Base-by-base conservation (phyloP, 495 filamentous ascomycete genomes). In the Penicillium coprophilum region DNA sequence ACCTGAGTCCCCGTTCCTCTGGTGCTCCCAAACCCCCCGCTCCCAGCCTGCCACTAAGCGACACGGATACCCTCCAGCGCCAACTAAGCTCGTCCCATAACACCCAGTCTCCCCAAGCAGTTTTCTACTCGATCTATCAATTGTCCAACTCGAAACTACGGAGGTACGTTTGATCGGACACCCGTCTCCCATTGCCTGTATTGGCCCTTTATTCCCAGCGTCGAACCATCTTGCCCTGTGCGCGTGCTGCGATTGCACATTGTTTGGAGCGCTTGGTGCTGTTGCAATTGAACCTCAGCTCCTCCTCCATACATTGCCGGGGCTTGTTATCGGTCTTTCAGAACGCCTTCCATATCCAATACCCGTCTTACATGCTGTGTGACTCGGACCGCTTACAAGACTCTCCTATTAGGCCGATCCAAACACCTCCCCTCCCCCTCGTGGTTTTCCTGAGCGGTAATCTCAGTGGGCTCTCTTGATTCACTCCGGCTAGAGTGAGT, bases 21-120 rank as follows among this genome's bases (percentile, higher is more conserved):
- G 53, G 58, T 55, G 59, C 60, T 68, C 56, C 62, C 57, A 67
- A 62, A 47, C 45, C 60, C 68, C 69, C 69, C 69, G 63, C 67
- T 71, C 67, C 67, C 61, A 67, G 59, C 63, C 60, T 70, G 63
- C 69, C 67, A 73, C 74, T 76, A 75, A 76, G 73, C 73, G 75
- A 76, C 75, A 75, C 72, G 68, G 72, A 74, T 64, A 73, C 73
- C 68, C 60, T 63, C 58, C 65, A 64, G 59, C 66, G 65, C 59
- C 67, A 57, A 68, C 64, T 62, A 71, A 65, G 65, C 67, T 56
- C 57, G 60, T 62, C 67, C 65, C 48, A 70, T 66, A 54, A 64
- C 69, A 50, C 58, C 62, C 60, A 40, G 62, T 62, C 67, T 43
- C 31, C 39, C 46, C 45, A 13, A 43, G 4, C 51, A 53, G 39